phyloP scores from a whole-genome alignment of 2,329 filamentous ascomycete species.

The Elsinoe australis region DNA sequence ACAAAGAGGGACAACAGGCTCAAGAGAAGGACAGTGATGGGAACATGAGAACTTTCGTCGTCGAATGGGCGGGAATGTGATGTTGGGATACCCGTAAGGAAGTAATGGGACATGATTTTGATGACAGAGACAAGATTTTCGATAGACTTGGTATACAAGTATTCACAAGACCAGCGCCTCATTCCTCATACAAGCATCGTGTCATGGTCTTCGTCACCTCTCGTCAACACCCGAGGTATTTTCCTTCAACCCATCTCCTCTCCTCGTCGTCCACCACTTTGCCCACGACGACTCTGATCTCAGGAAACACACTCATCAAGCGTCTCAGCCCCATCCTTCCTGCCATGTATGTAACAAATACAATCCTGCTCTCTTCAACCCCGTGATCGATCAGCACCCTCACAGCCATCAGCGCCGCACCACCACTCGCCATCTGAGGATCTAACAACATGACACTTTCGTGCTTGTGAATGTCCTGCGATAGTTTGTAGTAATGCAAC shows the following conservation, averaged over 20 bases:
- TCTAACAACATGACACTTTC: conserved; percentile 81
- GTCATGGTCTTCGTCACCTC: no score
- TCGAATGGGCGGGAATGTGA: conserved; percentile 94
- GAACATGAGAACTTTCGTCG: conserved; percentile 63
- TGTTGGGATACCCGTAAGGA: neutral
- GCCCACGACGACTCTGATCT: conserved; percentile 77
- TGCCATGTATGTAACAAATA: conserved; percentile 87
- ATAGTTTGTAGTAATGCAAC: conserved; percentile 79
- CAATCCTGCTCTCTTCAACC: conserved; percentile 72
- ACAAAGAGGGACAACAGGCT: conserved; percentile 23
- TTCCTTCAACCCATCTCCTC: conserved; percentile 80
- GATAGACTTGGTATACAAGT: no score
- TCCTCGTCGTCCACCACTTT: conserved; percentile 74
- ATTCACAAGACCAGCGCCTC: no score
- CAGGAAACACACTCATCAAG: conserved; percentile 80
- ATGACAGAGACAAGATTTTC: no score
- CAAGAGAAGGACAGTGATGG: conserved; percentile 32
- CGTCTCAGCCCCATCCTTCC: conserved; percentile 77
- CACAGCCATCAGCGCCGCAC: conserved; percentile 82
- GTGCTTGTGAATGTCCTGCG: conserved; percentile 63
- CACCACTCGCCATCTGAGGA: conserved; percentile 89
- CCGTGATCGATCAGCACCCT: conserved; percentile 94
- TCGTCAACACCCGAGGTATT: conserved; percentile 84
- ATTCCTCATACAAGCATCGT: no score
- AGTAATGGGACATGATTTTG: conserved; percentile 5